Evolutionary conservation across 257 asterid species (phyloP), one percentile per base, ranked within the genome.

Genomic region (Solanum habrochaites): DNA sequence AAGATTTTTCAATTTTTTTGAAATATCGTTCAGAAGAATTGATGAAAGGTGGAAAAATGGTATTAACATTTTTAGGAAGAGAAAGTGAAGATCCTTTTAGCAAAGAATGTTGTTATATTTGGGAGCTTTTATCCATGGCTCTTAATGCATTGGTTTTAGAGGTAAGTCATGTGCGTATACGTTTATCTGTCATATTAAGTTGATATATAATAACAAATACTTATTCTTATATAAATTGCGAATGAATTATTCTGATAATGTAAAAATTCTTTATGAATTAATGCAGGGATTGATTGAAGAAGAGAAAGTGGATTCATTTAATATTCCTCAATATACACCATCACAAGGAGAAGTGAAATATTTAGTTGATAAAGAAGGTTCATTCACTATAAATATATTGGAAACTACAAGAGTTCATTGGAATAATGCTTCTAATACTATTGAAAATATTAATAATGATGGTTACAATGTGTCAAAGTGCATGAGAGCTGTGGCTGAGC

Each of bases 401-500:
- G 93, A 91, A 86, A 87, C 85, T 10, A 85, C 96, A 0, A 87
- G 91, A 70, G 60, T 93, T 74, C 66, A 82, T 16, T 95, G 98
- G 97, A 88, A 90, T 21, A 87, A 90, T n/a, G 90, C 90, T 5
- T 89, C 88, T 49, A 86, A 90, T 1, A 42, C 29, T 21, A 86
- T 39, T 11, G 35, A 52, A 10, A 73, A 14, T 18, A 13, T 9
- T 9, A 60, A 47, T 2, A 90, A 87, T 2, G 87, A 83, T 56
- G 96, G 92, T 12, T 93, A 90, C 85, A 77, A 82, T 42, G 92
- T 94, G 20, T 88, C 95, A 3, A 86, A 82, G 39, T 93, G 96
- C 90, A 90, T 95, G 90, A 91, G 98, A 87, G 91, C 97, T 3
- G 95, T 94, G 86, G 92, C 92, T 3, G 98, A 95, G 82, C 93